Base-by-base conservation (phyloP, 1,284 basidiomycete genomes). In the Ceratorhiza oryzae-sativae region DNA sequence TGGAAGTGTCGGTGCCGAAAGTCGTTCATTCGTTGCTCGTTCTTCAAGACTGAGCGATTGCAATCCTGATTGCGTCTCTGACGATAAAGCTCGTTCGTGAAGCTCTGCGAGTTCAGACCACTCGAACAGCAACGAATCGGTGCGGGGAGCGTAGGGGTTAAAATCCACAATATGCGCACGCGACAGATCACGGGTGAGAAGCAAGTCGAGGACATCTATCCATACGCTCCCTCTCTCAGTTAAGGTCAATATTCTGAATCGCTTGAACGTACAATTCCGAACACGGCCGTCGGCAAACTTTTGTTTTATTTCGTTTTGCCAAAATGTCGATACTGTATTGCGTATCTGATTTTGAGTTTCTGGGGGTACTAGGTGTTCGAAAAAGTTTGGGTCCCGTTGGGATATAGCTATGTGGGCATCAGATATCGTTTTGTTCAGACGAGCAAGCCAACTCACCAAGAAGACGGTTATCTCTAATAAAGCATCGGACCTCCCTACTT, bases 321-420 rank as follows among this genome's bases (percentile, higher is more conserved):
- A 97, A 77, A 95, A 91, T 15, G 78, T 78, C 23, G 76, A 76
- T 30, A 95, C 83, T 13, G 87, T 83, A 1, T 82, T 76, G 25
- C 83, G 77, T 49, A 98, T 88, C 58, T 83, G 84, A 1, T 77
- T 71, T 71, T 86, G 86, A 0, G 86, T 91, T 0, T 77, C 77
- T 0, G 81, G 77, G n/a, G 90, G 86, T 77, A 89, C 90, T 78
- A 95, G 84, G 79, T 93, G 96, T 20, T 94, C 90, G 80, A 97
- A 98, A 78, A 89, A 94, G 77, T 95, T 95, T 30, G 84, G 84
- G 78, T 98, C 96, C n/a, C 97, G 86, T 79, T 98, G 96, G 0
- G 88, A 90, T 42, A 97, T 90, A 13, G 87, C 95, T 94, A 79
- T 42, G 12, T 13, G 15, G 23, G 34, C 20, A 42, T 58, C 1